Conservation (phyloP, 805 yeast species). For the Hyphopichia homilentoma region DNA sequence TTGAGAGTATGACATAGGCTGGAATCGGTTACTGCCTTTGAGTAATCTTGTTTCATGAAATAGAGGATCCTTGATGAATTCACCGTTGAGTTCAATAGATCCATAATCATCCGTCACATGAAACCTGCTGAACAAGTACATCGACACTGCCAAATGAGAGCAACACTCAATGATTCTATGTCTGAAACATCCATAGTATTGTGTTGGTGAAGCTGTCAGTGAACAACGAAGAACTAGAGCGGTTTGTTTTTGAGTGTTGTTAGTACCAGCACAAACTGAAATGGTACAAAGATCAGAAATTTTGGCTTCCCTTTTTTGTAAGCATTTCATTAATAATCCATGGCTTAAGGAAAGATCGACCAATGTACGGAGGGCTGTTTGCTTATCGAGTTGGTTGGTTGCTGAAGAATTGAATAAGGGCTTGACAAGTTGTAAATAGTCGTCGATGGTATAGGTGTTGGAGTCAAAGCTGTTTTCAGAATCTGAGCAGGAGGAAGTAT, state of each 20-base stretch:
- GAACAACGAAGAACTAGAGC: background rate
- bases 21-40: conserved; percentile 21
- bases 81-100: conserved; percentile 11
- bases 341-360: conserved; percentile 23
- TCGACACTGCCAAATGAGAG: conserved; percentile 22
- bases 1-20: conserved; percentile 21
- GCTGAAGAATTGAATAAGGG: conserved; percentile 14
- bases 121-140: conserved; percentile 24
- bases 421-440: conserved; percentile 15
- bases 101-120: conserved; percentile 26
- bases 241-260: background rate
- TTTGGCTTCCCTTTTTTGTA: conserved; percentile 22
- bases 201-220: conserved; percentile 1
- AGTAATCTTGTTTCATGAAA: conserved; percentile 17
- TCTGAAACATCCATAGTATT: conserved; percentile 18
- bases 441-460: conserved; percentile 12
- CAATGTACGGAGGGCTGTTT: conserved; percentile 19
- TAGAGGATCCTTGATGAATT: conserved; percentile 3
- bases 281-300: conserved; percentile 14
- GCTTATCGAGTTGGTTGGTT: conserved; percentile 13
- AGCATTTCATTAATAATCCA: conserved; percentile 13
- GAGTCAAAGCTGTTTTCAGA: conserved; percentile 6
- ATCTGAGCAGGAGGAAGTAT: conserved; percentile 1
- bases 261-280: background rate
- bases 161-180: conserved; percentile 22